A percentile compares a stretch with the other conserved stretches of the same genome.
Evolutionary conservation across 2,329 filamentous ascomycete species (phyloP).

Genomic region (Fusarium algeriense): DNA sequence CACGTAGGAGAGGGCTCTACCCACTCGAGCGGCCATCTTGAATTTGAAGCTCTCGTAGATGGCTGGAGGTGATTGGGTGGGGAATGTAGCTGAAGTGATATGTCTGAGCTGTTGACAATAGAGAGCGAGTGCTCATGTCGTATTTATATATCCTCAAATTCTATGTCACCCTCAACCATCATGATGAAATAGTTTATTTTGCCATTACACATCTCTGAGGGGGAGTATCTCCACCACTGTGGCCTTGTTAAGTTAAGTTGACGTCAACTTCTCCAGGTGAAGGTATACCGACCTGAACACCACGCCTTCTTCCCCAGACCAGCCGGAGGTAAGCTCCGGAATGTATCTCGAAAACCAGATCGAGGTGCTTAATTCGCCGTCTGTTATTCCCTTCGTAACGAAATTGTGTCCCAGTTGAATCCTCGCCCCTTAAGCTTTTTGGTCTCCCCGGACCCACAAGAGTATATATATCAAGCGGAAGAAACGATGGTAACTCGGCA

Average conservation of each 20-base stretch:
- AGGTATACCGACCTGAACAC: slow-evolving; percentile 9
- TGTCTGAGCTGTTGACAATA: neutral
- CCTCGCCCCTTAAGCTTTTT: slow-evolving; percentile 8
- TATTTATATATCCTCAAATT: slow-evolving; percentile 11
- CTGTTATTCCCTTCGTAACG: neutral
- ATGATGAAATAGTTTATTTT: slow-evolving; percentile 14
- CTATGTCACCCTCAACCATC: neutral
- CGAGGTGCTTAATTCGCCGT: neutral
- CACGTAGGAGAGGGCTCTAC: slow-evolving; percentile 4
- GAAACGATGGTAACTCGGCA: neutral
- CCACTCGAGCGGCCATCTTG: neutral
- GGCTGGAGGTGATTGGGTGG: neutral
- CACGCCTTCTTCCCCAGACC: slow-evolving; percentile 10
- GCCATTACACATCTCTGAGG: neutral
- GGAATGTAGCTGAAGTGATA: neutral
- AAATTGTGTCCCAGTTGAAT: slow-evolving; percentile 7
- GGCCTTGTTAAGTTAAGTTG: slow-evolving; percentile 20
- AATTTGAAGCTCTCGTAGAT: neutral
- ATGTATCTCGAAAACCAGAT: neutral
- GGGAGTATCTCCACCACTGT: slow-evolving; percentile 8
- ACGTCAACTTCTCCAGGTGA: slow-evolving; percentile 33
- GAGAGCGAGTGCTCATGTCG: neutral
- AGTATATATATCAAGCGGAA: neutral
- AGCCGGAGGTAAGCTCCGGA: slow-evolving; percentile 31
- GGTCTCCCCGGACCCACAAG: slow-evolving; percentile 9